phyloP scores from a whole-genome alignment of 257 asterid genomes.

The Cruciata laevipes region DNA sequence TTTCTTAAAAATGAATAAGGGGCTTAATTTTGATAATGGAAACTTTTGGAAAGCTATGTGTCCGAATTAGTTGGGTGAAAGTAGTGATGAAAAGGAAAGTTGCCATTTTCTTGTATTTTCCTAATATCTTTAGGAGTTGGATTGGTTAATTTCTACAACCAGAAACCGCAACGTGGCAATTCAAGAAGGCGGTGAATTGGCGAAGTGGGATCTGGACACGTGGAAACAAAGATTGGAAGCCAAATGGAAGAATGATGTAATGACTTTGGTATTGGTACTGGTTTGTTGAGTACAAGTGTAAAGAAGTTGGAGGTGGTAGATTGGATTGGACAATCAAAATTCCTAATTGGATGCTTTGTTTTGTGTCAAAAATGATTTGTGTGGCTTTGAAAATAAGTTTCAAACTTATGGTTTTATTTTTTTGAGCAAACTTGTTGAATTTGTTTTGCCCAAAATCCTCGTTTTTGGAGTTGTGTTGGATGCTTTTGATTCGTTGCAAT shows the following conservation, averaged over 20 bases:
- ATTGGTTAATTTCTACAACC: conserved; percentile 41
- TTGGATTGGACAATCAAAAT: conserved; percentile 34
- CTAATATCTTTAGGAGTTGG: conserved; percentile 17
- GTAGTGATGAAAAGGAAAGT: conserved; percentile 16
- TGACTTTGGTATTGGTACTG: not conserved
- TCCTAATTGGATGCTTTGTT: conserved; percentile 26
- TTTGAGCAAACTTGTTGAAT: conserved; percentile 29
- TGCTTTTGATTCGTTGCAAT: not conserved
- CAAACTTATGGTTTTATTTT: not conserved
- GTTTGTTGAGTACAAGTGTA: conserved; percentile 29
- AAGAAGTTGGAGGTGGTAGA: conserved; percentile 22
- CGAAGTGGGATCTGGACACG: conserved; percentile 28
- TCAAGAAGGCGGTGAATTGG: conserved; percentile 4
- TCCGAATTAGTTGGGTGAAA: conserved; percentile 57
- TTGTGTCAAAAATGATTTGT: conserved; percentile 25
- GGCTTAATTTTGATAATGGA: not conserved
- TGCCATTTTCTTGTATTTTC: conserved; percentile 2
- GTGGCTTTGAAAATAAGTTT: not conserved
- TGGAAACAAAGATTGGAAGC: conserved; percentile 21
- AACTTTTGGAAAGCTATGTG: conserved; percentile 8
- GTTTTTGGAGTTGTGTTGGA: conserved; percentile 6
- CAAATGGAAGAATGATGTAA: conserved; percentile 6
- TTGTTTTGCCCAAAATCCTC: conserved; percentile 4
- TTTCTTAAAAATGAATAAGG: too few species aligned
- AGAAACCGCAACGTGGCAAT: conserved; percentile 53